A percentile compares a stretch with the other conserved stretches of the same genome.
These are phyloP conservation scores for Mortierella sp. DNA, from an alignment of 371 early-diverging fungal species.

Conservation along the genomic window DNA sequence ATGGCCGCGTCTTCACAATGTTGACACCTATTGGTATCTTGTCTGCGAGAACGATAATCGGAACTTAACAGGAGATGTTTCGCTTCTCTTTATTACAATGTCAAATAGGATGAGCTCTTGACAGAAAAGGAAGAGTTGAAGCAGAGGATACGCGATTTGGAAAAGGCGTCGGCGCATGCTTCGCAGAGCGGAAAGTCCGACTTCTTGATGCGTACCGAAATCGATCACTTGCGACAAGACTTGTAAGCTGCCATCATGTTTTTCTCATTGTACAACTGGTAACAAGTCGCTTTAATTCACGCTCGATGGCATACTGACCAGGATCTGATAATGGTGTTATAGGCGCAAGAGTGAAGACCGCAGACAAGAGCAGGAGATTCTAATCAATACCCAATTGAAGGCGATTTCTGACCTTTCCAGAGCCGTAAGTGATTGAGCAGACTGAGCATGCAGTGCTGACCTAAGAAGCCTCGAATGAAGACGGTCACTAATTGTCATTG, in stretches of 20 bases:
- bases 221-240: conserved; percentile 87
- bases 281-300: background rate
- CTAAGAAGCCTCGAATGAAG: conserved; percentile 20
- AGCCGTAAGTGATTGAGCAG: conserved; percentile 32
- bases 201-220: conserved; percentile 88
- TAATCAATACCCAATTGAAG: conserved; percentile 70
- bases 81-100: background rate
- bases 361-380: conserved; percentile 80
- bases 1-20: conserved; percentile 33
- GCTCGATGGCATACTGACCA: background rate
- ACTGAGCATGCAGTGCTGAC: conserved; percentile 37
- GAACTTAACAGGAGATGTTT: background rate
- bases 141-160: conserved; percentile 79
- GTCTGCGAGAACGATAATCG: background rate
- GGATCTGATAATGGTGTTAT: conserved; percentile 10
- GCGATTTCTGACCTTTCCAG: conserved; percentile 73
- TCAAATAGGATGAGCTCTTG: conserved; percentile 73
- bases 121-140: conserved; percentile 77
- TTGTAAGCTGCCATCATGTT: conserved; percentile 69
- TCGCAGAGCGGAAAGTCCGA: conserved; percentile 88
- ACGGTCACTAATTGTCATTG: background rate
- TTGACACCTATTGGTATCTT: background rate
- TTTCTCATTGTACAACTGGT: background rate
- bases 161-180: conserved; percentile 75
- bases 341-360: conserved; percentile 85